These are phyloP conservation scores for Colletotrichum abscissum DNA, from an alignment of 2,329 filamentous ascomycete species.

Conservation along the genomic window DNA sequence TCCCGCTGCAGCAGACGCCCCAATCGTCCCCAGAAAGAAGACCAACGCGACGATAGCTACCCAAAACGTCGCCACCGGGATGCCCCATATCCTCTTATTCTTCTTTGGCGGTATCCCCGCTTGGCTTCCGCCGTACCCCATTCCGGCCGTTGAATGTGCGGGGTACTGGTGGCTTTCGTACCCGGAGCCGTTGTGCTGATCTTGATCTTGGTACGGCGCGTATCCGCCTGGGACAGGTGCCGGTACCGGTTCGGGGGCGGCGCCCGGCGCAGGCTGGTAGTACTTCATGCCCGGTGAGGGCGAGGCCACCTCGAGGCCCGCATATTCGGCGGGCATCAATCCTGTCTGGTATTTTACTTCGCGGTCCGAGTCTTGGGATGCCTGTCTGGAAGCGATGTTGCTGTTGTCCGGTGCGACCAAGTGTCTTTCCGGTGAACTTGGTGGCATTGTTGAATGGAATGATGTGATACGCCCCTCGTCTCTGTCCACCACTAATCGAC, in stretches of 20 bases:
- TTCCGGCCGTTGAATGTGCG: not conserved
- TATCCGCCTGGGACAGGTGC: constrained; percentile 37
- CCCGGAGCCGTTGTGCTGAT: not conserved
- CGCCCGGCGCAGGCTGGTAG: constrained; percentile 52
- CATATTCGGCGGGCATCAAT: constrained; percentile 18
- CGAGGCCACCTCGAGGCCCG: constrained; percentile 19
- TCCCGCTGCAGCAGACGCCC: constrained; percentile 26
- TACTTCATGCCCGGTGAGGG: constrained; percentile 51
- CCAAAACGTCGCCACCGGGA: constrained; percentile 24
- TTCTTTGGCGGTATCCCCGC: not conserved
- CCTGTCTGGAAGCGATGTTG: not conserved
- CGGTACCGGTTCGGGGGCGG: not conserved
- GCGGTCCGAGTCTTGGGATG: not conserved
- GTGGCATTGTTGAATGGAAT: not conserved
- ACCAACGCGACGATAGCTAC: constrained; percentile 13
- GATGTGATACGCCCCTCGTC: not conserved
- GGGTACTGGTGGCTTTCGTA: constrained; percentile 3
- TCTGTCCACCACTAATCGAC: not conserved
- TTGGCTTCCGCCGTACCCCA: not conserved
- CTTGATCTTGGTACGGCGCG: constrained; percentile 16
- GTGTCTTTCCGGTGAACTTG: not conserved
- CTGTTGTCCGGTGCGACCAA: not conserved
- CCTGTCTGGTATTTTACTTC: constrained; percentile 13
- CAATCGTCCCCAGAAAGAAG: constrained; percentile 26
- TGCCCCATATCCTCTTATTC: constrained; percentile 20